Conservation (phyloP, 768 basidiomycete genomes). For the Boletus coccyginus region DNA sequence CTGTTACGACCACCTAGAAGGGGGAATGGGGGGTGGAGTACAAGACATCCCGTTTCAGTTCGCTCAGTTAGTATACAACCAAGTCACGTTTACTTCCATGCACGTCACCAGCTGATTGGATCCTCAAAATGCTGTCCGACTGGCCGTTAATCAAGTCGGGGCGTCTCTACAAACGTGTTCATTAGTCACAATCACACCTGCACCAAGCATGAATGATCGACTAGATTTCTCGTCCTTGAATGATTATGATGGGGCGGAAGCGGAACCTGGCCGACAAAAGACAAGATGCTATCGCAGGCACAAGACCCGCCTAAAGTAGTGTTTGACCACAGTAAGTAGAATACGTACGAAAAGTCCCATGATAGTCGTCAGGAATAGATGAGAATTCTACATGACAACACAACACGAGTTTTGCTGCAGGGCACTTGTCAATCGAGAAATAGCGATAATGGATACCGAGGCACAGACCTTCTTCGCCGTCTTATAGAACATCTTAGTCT, state of each 20-base stretch:
- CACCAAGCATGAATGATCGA: neutral
- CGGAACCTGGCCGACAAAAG: neutral
- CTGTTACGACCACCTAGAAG: no score
- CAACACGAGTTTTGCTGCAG: constrained; percentile 96
- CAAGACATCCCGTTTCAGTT: neutral
- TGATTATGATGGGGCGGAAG: neutral
- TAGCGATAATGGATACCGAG: neutral
- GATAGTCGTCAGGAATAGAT: constrained; percentile 15
- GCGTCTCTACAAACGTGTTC: neutral
- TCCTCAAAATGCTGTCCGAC: neutral
- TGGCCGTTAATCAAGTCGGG: neutral
- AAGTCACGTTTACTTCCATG: neutral
- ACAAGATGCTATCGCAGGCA: constrained; percentile 5
- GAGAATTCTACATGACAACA: constrained; percentile 63
- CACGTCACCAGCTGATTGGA: neutral
- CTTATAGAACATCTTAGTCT: constrained; percentile 99
- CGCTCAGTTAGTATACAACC: neutral
- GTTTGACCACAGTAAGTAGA: constrained; percentile 8
- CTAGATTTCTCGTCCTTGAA: neutral
- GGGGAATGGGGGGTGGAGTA: neutral
- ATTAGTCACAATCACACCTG: neutral
- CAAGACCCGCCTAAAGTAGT: constrained; percentile 1
- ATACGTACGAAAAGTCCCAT: constrained; percentile 21
- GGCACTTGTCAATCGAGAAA: constrained; percentile 5
- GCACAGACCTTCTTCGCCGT: constrained; percentile 91